Conservation (phyloP, 2,329 filamentous ascomycete genomes). For the Pseudogymnoascus pannorum region DNA sequence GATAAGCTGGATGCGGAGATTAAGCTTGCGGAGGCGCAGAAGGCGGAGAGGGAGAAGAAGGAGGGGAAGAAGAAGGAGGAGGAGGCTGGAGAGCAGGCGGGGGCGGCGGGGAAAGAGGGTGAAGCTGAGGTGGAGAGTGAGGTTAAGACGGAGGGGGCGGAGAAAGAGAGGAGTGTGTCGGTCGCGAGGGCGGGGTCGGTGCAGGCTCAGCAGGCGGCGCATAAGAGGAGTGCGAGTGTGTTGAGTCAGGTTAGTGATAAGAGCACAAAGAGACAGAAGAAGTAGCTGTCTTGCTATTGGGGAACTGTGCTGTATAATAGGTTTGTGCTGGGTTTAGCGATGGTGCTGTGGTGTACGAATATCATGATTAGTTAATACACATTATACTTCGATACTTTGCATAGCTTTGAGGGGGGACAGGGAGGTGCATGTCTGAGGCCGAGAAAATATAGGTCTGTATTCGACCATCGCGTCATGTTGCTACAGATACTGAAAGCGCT, state of each 20-base stretch:
- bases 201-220: conserved; percentile 31
- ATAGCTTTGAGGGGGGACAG: not conserved
- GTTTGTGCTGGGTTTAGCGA: not conserved
- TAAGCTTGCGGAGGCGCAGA: conserved; percentile 50
- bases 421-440: not conserved
- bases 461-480: not conserved
- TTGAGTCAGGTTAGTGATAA: conserved; percentile 62
- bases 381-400: not conserved
- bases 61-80: conserved; percentile 17
- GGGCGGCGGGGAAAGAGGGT: conserved; percentile 10
- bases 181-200: conserved; percentile 59
- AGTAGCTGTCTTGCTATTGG: conserved; percentile 14
- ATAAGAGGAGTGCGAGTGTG: conserved; percentile 79
- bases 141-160: conserved; percentile 42
- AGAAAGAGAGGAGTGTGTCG: conserved; percentile 25
- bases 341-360: not conserved
- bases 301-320: not conserved
- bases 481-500: not conserved
- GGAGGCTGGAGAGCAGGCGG: conserved; percentile 2
- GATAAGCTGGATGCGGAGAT: conserved; percentile 73
- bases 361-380: not conserved
- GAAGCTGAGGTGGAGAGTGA: conserved; percentile 59
- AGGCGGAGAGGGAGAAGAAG: conserved; percentile 33
- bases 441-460: not conserved
- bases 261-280: conserved; percentile 42